phyloP scores from a whole-genome alignment of 169 alveolate genomes.

The Cryptosporidium meleagridis region DNA sequence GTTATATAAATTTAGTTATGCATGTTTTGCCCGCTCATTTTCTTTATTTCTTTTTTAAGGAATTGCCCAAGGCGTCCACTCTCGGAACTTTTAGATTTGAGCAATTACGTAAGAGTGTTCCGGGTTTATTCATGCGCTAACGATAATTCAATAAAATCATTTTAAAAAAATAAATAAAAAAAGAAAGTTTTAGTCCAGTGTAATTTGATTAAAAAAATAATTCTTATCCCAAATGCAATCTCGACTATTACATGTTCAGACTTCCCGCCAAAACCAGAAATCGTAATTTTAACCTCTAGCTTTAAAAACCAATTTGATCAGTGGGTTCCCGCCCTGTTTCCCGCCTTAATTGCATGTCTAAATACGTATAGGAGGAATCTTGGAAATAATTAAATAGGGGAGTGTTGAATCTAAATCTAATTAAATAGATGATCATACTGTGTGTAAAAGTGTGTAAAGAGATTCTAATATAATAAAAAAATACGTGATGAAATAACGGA shows the following conservation, averaged over 20 bases:
- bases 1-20: neutral
- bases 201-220: too few relatives aligned
- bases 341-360: constrained; percentile 12
- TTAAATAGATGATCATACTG: neutral
- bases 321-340: neutral
- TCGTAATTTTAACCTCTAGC: too few relatives aligned
- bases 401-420: neutral
- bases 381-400: constrained; percentile 4
- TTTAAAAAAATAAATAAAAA: too few relatives aligned
- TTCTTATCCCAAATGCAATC: too few relatives aligned
- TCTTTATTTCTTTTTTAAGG: too few relatives aligned
- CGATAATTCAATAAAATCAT: too few relatives aligned
- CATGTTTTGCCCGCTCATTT: neutral
- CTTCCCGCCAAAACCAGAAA: neutral
- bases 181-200: too few relatives aligned
- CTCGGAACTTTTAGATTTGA: too few relatives aligned
- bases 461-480: neutral
- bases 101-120: too few relatives aligned
- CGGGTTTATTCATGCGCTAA: too few relatives aligned
- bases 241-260: neutral
- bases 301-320: too few relatives aligned
- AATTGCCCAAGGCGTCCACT: too few relatives aligned
- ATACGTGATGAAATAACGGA: neutral
- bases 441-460: constrained; percentile 32
- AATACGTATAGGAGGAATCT: constrained; percentile 15